Evolutionary conservation across 2,329 filamentous ascomycete species (phyloP), one percentile per base, ranked within the genome.

Genomic region (Clonostachys solani): DNA sequence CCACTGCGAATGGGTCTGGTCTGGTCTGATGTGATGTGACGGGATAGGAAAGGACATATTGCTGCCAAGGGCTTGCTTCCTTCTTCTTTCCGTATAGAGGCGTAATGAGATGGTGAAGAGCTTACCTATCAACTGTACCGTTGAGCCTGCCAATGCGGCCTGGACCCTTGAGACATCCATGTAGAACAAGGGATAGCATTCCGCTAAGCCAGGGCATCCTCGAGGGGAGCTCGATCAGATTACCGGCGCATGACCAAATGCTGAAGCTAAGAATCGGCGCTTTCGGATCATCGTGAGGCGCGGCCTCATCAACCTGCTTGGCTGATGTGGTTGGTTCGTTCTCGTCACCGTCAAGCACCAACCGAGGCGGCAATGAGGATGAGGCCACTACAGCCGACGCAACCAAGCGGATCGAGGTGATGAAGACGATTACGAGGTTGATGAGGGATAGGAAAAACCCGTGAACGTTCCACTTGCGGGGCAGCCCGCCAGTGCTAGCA

Each of bases 121-220:
- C 89, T 86, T 83, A 97, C 92, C 90, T 95, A 74, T 97, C 92
- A 68, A 96, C 73, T 65, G 84, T 77, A 53, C 90, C 85, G 65
- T 95, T 80, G 29, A 86, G 81, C 59, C 80, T 78, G 62, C 87
- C 90, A 54, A 95, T 67, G 68, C 71, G 80, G 59, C 90, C 88
- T 54, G 89, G 89, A 19, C 91, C 89, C 59, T 76, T 74, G 60
- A 92, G 69, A 59, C 84, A 77, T 55, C 83, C 76, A 75, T 87
- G 85, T 68, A 94, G 89, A 55, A 86, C 65, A 66, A 96, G 79
- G 48, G 87, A 87, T 50, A 94, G 65, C 56, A 81, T 72, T 61
- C 89, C 89, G 61, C 77, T 78, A 48, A 96, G 78, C 92, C 92
- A 97, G 53, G 92, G 92, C 90, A 96, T 95, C 66, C 90, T 87